Evolutionary conservation across 805 yeast species (phyloP).

Genomic region (Lipomyces starkeyi): DNA sequence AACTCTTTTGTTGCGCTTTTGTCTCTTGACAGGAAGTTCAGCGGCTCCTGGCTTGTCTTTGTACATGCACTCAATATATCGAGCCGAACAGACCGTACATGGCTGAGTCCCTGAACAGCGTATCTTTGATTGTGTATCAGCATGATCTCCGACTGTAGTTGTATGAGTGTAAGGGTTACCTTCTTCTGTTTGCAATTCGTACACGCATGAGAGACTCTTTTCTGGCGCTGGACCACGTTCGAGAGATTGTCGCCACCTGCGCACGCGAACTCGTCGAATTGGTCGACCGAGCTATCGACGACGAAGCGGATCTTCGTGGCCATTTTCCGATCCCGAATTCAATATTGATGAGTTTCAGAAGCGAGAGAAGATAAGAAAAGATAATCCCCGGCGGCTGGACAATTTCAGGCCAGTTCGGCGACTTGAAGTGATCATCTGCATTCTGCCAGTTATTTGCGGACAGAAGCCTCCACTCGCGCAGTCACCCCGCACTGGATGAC

Average conservation of each 20-base stretch:
- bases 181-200: constrained; percentile 38
- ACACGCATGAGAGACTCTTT: constrained; percentile 42
- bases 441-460: too few relatives aligned
- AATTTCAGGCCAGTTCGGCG: too few relatives aligned
- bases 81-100: constrained; percentile 35
- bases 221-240: constrained; percentile 33
- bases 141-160: not conserved
- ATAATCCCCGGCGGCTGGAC: too few relatives aligned
- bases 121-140: constrained; percentile 25
- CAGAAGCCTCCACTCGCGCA: too few relatives aligned
- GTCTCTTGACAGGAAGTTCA: not conserved
- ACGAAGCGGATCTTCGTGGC: constrained; percentile 23
- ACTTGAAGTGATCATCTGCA: too few relatives aligned
- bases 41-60: constrained; percentile 12
- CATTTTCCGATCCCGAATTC: constrained; percentile 4
- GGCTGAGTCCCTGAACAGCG: constrained; percentile 41
- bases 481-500: too few relatives aligned
- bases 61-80: constrained; percentile 35
- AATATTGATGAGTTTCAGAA: not conserved
- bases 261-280: not conserved
- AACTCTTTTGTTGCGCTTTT: not conserved
- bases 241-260: constrained; percentile 2
- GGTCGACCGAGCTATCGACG: constrained; percentile 13
- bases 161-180: constrained; percentile 15
- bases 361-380: too few relatives aligned